These are phyloP conservation scores for Funneliformis caledonium DNA, from an alignment of 371 early-diverging fungal species.

Conservation along the genomic window DNA sequence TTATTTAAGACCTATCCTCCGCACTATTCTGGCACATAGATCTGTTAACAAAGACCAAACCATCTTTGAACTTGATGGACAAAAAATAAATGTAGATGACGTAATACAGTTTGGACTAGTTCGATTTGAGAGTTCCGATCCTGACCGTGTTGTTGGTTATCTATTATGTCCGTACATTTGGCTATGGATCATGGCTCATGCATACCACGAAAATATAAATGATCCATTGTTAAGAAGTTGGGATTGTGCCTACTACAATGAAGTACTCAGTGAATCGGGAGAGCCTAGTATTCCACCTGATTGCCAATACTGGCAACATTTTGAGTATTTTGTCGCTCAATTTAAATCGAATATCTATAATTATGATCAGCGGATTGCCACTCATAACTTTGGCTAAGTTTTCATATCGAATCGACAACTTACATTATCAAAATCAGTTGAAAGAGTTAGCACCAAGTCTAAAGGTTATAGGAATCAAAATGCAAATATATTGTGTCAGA, in stretches of 20 bases:
- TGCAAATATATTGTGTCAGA: not conserved
- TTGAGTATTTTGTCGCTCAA: slow-evolving; percentile 22
- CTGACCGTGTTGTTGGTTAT: not conserved
- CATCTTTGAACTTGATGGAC: not conserved
- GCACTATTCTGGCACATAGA: not conserved
- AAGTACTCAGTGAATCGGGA: not conserved
- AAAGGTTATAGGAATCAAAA: not conserved
- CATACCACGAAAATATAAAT: too few species aligned
- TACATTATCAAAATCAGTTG: not conserved
- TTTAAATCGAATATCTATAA: slow-evolving; percentile 13
- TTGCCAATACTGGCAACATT: slow-evolving; percentile 23
- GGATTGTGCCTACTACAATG: not conserved
- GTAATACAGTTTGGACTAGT: not conserved
- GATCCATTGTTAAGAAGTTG: not conserved
- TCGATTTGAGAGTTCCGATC: not conserved
- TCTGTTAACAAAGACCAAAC: not conserved
- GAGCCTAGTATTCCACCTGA: slow-evolving; percentile 7
- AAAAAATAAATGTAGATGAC: not conserved
- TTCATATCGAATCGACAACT: not conserved
- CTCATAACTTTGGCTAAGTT: not conserved
- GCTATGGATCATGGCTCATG: slow-evolving; percentile 11
- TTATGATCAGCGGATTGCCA: not conserved
- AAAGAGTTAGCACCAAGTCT: not conserved
- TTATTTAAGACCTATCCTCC: not conserved
- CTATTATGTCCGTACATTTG: slow-evolving; percentile 10